These are phyloP conservation scores for Penicillium crystallinum DNA, from an alignment of 495 filamentous ascomycete species.

Conservation along the genomic window DNA sequence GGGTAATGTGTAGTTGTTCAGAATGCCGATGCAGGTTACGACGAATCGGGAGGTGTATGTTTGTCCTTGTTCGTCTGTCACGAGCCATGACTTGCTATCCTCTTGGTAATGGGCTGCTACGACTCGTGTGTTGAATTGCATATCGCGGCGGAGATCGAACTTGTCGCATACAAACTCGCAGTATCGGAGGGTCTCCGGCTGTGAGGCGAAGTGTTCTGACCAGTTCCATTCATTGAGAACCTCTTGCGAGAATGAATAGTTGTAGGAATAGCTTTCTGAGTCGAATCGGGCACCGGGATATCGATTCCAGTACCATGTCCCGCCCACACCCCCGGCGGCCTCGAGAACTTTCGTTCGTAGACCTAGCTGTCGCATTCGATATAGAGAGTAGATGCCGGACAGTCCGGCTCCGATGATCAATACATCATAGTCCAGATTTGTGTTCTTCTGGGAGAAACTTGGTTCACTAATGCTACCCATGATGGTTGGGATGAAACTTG, in stretches of 20 bases:
- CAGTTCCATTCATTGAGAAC: slow-evolving; percentile 25
- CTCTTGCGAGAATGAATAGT: slow-evolving; percentile 19
- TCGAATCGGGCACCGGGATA: slow-evolving; percentile 24
- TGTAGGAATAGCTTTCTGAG: slow-evolving; percentile 18
- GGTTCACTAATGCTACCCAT: background rate
- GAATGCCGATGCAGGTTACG: slow-evolving; percentile 12
- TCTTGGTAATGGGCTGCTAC: slow-evolving; percentile 16
- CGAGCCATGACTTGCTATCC: slow-evolving; percentile 13
- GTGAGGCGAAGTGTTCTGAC: slow-evolving; percentile 21
- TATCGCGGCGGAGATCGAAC: slow-evolving; percentile 17
- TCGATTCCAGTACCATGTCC: slow-evolving; percentile 40
- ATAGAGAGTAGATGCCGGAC: slow-evolving; percentile 39
- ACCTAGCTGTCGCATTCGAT: slow-evolving; percentile 36
- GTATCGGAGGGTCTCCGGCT: slow-evolving; percentile 26
- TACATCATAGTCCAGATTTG: slow-evolving; percentile 25
- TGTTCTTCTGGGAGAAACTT: background rate
- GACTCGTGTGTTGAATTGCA: slow-evolving; percentile 20
- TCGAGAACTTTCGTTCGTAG: slow-evolving; percentile 43
- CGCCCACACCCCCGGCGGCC: slow-evolving; percentile 39
- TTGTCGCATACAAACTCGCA: slow-evolving; percentile 14
- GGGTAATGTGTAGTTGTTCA: slow-evolving; percentile 22
- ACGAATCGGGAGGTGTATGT: slow-evolving; percentile 15
- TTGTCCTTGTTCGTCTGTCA: slow-evolving; percentile 15
- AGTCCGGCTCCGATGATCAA: slow-evolving; percentile 50
- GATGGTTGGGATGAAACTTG: background rate